Percentiles rank a stretch among this genome's conserved stretches.
Evolutionary conservation across 805 yeast genomes (phyloP).

Genomic region (Kregervanrija delftensis): DNA sequence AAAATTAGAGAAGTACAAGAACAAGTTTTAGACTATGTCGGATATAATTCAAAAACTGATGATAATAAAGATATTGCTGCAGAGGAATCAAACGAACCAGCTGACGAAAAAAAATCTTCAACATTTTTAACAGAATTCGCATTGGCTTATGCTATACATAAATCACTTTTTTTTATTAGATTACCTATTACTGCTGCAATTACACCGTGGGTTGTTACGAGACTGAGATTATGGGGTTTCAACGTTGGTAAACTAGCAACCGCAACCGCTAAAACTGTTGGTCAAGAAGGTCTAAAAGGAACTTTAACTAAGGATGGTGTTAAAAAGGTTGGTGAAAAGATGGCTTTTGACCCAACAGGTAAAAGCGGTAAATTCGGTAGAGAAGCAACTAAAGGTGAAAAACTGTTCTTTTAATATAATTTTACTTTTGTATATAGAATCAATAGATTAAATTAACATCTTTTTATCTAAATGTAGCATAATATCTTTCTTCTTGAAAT

Average conservation of each 20-base stretch:
- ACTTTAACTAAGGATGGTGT: slow-evolving; percentile 21
- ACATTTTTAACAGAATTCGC: slow-evolving; percentile 76
- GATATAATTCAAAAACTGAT: slow-evolving; percentile 25
- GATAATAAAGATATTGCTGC: not conserved
- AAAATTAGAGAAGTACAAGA: slow-evolving; percentile 63
- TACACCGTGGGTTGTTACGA: slow-evolving; percentile 70
- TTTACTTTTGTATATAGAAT: slow-evolving; percentile 5
- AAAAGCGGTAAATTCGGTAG: slow-evolving; percentile 44
- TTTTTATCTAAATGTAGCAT: slow-evolving; percentile 45
- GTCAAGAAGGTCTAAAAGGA: slow-evolving; percentile 21
- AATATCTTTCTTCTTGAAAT: slow-evolving; percentile 69
- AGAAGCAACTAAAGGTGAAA: slow-evolving; percentile 42
- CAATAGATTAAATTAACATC: not conserved
- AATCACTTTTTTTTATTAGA: slow-evolving; percentile 74
- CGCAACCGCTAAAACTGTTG: slow-evolving; percentile 20
- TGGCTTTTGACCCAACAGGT: slow-evolving; percentile 33
- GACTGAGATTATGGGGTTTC: slow-evolving; percentile 72
- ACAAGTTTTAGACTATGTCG: slow-evolving; percentile 51
- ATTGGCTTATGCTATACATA: slow-evolving; percentile 90
- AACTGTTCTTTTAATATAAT: not conserved
- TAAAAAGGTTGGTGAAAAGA: slow-evolving; percentile 10
- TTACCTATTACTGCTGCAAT: slow-evolving; percentile 88
- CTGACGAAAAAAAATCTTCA: slow-evolving; percentile 16
- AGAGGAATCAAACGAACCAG: slow-evolving; percentile 10
- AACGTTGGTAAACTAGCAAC: slow-evolving; percentile 50